Conservation (phyloP, 2,329 filamentous ascomycete species). For the Fusarium domesticum region DNA sequence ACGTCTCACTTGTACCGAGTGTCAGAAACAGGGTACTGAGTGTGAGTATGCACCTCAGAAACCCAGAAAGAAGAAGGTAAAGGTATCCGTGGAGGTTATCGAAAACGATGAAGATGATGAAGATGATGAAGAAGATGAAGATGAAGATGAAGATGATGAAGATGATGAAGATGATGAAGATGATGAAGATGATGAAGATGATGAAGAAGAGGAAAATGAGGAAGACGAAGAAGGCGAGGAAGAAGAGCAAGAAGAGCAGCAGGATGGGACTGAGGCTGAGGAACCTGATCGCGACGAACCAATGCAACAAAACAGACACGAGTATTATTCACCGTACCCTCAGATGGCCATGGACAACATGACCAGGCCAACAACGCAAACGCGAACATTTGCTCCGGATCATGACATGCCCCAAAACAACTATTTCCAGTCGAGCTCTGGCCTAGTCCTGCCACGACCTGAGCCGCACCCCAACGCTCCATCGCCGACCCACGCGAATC, state of each 20-base stretch:
- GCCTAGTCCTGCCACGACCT: slow-evolving; percentile 26
- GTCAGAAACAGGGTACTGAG: slow-evolving; percentile 28
- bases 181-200: slow-evolving; percentile 11
- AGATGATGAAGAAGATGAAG: slow-evolving; percentile 4
- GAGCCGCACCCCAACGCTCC: slow-evolving; percentile 18
- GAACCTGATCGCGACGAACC: not conserved
- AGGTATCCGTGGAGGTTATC: slow-evolving; percentile 12
- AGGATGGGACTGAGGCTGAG: slow-evolving; percentile 12
- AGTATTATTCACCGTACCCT: slow-evolving; percentile 26
- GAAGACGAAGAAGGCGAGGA: slow-evolving; percentile 9
- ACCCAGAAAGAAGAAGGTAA: slow-evolving; percentile 24
- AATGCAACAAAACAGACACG: not conserved
- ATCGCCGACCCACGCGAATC: slow-evolving; percentile 4
- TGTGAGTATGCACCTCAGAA: slow-evolving; percentile 42
- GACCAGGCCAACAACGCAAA: slow-evolving; percentile 18
- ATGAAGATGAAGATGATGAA: slow-evolving; percentile 14
- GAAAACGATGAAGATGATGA: slow-evolving; percentile 15
- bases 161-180: slow-evolving; percentile 14
- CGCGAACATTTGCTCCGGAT: slow-evolving; percentile 20
- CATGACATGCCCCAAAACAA: slow-evolving; percentile 16
- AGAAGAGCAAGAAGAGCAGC: slow-evolving; percentile 11
- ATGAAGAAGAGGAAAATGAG: slow-evolving; percentile 12
- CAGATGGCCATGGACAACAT: slow-evolving; percentile 31
- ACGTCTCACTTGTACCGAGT: slow-evolving; percentile 40
- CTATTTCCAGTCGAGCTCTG: slow-evolving; percentile 31